A percentile compares a stretch with the other conserved stretches of the same genome.
These are phyloP conservation scores for Leccinellum rugosiceps DNA, from an alignment of 768 basidiomycete species.

Conservation along the genomic window DNA sequence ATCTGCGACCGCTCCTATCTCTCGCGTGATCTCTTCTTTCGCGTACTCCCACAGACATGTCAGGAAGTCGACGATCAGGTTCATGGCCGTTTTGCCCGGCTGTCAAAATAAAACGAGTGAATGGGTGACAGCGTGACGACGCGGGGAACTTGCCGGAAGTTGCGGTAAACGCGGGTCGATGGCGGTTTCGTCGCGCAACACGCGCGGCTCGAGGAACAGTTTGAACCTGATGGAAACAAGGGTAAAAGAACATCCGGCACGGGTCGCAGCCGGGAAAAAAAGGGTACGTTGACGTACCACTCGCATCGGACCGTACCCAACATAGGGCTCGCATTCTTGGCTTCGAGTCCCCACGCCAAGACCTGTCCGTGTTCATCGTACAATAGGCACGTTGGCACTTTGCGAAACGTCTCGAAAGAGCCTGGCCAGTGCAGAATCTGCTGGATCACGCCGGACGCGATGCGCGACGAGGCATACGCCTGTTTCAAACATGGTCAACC, in stretches of 20 bases:
- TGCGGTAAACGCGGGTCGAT: constrained; percentile 77
- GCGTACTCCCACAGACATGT: constrained; percentile 85
- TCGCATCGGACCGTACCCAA: constrained; percentile 59
- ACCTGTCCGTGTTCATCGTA: constrained; percentile 75
- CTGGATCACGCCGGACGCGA: constrained; percentile 73
- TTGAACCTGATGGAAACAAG: constrained; percentile 61
- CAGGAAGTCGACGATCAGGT: constrained; percentile 83
- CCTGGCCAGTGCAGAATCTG: constrained; percentile 88
- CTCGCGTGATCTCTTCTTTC: constrained; percentile 80
- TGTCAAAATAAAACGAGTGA: constrained; percentile 27
- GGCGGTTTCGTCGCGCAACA: constrained; percentile 64
- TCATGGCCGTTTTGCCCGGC: constrained; percentile 72
- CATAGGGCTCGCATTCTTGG: constrained; percentile 73
- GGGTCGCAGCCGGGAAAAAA: not conserved
- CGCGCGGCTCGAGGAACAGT: constrained; percentile 79
- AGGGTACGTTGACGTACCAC: constrained; percentile 36
- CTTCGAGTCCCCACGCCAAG: constrained; percentile 83
- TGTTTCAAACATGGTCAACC: constrained; percentile 28
- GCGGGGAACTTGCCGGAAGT: constrained; percentile 58
- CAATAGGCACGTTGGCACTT: constrained; percentile 81
- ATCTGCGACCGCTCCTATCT: constrained; percentile 84
- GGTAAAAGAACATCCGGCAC: not conserved
- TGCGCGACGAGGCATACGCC: constrained; percentile 86
- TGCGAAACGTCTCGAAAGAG: constrained; percentile 81
- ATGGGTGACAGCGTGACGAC: not conserved